Base-by-base conservation (phyloP, 805 yeast genomes). In the Suhomyces kilbournensis region DNA sequence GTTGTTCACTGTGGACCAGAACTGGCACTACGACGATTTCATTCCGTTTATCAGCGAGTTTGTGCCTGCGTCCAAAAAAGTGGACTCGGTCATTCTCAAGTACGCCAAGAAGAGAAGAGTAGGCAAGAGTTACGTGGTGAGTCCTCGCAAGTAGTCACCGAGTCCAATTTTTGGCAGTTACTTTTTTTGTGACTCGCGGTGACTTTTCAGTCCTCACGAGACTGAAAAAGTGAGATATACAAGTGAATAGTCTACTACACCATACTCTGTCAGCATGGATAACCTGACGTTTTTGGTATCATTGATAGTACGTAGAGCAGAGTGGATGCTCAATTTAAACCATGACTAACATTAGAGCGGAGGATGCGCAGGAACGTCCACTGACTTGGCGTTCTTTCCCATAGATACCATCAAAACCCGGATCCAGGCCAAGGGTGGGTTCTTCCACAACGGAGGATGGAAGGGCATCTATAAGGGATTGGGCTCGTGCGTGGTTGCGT, bases 351-450 rank as follows among this genome's bases (percentile, higher is more conserved):
- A 42, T 32, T 50, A 71, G 79, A 84, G 92, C 63, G 99, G 99
- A 38, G 99, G 89, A 7, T 85, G 94, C 53, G 97, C 99, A 5
- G 99, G 99, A 14, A 94, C 97, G 1, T 85, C 96, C 5, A 92
- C 97, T 1, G 99, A 94, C 71, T 75, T 94, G 38, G 90, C 87
- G 3, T 94, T 94, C 70, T 94, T 93, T 75, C 99, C 99, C 12
- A 90, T 94, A 39, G 99, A 94, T 62, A 94, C 99, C 1, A 61
- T 94, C 52, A 94, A 94, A 71, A 94, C 99, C 0, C 77, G 99
- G 52, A 74, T 94, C 14, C 99, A 94, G 68, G 98, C 99, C 19
- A 84, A 84, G 64, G 97, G 97, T 34, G 99, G 99, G 0, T 93
- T 94, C 63, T 89, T 90, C 67, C 74, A 70, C 15, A 93, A 92